These are phyloP conservation scores for Ascoidea asiatica DNA, from an alignment of 805 yeast species.

Conservation along the genomic window DNA sequence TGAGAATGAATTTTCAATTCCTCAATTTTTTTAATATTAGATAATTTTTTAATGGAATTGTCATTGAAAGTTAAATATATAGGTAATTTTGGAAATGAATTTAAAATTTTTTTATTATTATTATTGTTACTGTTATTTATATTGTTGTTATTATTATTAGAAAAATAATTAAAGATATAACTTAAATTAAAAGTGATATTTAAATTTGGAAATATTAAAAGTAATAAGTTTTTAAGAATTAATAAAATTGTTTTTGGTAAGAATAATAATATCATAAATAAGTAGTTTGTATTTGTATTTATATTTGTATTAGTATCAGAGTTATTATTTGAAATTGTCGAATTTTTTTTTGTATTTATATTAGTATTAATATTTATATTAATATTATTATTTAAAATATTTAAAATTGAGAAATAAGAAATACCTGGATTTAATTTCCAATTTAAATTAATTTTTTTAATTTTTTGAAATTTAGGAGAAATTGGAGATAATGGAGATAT, in stretches of 20 bases:
- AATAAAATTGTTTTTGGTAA: slow-evolving; percentile 38
- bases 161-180: slow-evolving; percentile 14
- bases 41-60: slow-evolving; percentile 9
- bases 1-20: no score
- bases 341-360: no score
- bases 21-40: slow-evolving; percentile 4
- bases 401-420: neutral
- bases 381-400: neutral
- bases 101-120: slow-evolving; percentile 7
- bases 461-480: slow-evolving; percentile 23
- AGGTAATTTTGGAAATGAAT: slow-evolving; percentile 9
- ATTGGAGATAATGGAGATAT: no score
- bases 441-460: slow-evolving; percentile 20
- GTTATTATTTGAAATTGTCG: neutral
- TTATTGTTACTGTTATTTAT: slow-evolving; percentile 10
- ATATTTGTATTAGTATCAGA: neutral
- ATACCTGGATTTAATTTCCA: slow-evolving; percentile 20
- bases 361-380: neutral
- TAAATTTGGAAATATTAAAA: slow-evolving; percentile 22
- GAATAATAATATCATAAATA: slow-evolving; percentile 37
- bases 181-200: slow-evolving; percentile 18
- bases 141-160: slow-evolving; percentile 7
- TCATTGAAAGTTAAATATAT: slow-evolving; percentile 4
- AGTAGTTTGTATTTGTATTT: slow-evolving; percentile 17
- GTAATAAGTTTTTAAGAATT: slow-evolving; percentile 22